Evolutionary conservation across 495 filamentous ascomycete species (phyloP).

Genomic region (Aspergillus taichungensis): DNA sequence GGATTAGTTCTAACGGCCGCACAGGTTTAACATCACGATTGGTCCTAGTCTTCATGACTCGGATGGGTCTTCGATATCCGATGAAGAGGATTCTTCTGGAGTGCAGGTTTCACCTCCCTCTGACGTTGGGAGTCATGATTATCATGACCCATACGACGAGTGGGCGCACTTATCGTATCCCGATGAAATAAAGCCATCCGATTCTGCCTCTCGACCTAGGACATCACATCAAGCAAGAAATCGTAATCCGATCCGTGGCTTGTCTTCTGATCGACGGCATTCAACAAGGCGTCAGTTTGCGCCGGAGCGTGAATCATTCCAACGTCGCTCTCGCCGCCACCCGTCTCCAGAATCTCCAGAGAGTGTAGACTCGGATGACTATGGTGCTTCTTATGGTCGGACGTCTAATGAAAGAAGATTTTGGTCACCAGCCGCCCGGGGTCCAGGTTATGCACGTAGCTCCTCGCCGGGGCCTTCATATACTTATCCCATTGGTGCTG

Average conservation of each 20-base stretch:
- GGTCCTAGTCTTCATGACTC: constrained; percentile 32
- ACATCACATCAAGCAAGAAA: constrained; percentile 36
- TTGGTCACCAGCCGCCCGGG: constrained; percentile 28
- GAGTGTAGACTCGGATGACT: constrained; percentile 49
- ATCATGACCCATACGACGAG: constrained; percentile 41
- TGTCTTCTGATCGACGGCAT: constrained; percentile 35
- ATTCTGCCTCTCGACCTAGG: constrained; percentile 68
- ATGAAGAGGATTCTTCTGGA: constrained; percentile 48
- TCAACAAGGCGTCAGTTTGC: constrained; percentile 32
- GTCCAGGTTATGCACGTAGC: constrained; percentile 39
- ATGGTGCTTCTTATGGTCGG: constrained; percentile 25
- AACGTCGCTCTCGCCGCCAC: constrained; percentile 36
- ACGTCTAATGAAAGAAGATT: constrained; percentile 25
- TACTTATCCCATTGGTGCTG: constrained; percentile 22
- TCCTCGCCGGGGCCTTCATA: constrained; percentile 37
- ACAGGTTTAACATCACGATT: constrained; percentile 45
- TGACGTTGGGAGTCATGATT: constrained; percentile 41
- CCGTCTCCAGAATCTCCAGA: constrained; percentile 44
- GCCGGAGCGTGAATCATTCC: constrained; percentile 28
- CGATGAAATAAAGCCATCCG: constrained; percentile 68
- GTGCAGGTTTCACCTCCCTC: constrained; percentile 42
- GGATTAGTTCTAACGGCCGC: constrained; percentile 4
- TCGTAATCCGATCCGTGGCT: constrained; percentile 29
- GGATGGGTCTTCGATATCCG: constrained; percentile 34
- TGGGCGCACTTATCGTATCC: constrained; percentile 42